Percentiles rank a stretch among this genome's conserved stretches.
These are phyloP conservation scores for Jamesozyma spencerorum DNA, from an alignment of 805 yeast species.

Conservation along the genomic window DNA sequence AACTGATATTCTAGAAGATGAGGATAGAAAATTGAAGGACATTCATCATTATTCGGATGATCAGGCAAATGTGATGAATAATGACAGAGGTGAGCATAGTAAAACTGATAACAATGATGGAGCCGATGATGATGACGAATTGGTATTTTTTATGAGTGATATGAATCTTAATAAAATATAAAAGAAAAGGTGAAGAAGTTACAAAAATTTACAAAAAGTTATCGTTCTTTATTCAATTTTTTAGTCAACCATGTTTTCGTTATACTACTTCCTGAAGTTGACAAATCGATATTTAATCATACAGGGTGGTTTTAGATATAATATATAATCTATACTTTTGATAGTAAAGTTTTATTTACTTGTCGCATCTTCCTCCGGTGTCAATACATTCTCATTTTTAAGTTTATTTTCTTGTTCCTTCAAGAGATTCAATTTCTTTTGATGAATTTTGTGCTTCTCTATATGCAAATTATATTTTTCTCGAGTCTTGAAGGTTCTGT, in stretches of 20 bases:
- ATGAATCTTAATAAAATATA: conserved; percentile 38
- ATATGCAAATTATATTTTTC: conserved; percentile 27
- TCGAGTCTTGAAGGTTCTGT: conserved; percentile 41
- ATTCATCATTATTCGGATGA: neutral
- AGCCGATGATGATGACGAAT: conserved; percentile 54
- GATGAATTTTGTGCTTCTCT: conserved; percentile 29
- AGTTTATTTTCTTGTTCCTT: neutral
- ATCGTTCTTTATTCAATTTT: no score
- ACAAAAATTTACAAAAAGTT: no score
- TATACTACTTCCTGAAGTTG: no score
- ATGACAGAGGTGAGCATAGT: neutral
- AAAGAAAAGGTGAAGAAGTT: neutral
- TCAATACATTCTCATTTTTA: no score
- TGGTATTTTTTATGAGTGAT: conserved; percentile 66
- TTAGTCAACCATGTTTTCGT: no score
- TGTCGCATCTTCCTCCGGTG: no score
- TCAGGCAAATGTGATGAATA: no score
- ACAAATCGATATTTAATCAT: no score
- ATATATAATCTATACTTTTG: no score
- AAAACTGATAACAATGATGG: conserved; percentile 19
- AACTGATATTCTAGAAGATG: conserved; percentile 11
- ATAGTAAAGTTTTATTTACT: no score
- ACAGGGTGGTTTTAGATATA: no score
- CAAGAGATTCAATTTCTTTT: conserved; percentile 23
- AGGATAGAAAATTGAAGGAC: conserved; percentile 3